phyloP scores from a whole-genome alignment of 2,329 filamentous ascomycete genomes.

The Fusarium sp. region DNA sequence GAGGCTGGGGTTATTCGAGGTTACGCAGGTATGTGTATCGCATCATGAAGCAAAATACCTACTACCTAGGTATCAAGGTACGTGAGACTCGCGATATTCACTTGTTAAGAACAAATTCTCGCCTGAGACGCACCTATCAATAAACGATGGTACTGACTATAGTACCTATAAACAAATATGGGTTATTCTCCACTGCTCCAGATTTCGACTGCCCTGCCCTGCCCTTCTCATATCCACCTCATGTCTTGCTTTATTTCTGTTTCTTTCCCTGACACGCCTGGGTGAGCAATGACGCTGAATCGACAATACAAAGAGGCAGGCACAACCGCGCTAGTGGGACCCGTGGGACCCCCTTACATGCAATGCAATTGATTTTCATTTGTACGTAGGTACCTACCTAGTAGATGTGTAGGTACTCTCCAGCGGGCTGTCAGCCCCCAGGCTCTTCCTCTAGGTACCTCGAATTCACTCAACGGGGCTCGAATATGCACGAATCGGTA shows the following conservation, averaged over 20 bases:
- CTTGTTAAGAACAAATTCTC: slow-evolving; percentile 16
- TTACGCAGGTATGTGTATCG: slow-evolving; percentile 13
- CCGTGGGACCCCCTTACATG: slow-evolving; percentile 37
- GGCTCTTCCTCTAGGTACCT: slow-evolving; percentile 11
- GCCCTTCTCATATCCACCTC: not conserved
- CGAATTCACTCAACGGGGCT: slow-evolving; percentile 30
- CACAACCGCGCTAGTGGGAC: slow-evolving; percentile 15
- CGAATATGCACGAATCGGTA: slow-evolving; percentile 43
- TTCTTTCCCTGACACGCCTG: slow-evolving; percentile 5
- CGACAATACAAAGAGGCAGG: not conserved
- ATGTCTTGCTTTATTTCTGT: not conserved
- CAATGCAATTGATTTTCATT: slow-evolving; percentile 13
- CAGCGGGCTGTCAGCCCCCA: slow-evolving; percentile 20
- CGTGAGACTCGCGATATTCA: slow-evolving; percentile 26
- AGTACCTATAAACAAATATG: not conserved
- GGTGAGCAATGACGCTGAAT: slow-evolving; percentile 13
- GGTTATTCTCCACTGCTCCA: not conserved
- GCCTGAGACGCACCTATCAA: slow-evolving; percentile 13
- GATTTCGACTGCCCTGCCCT: not conserved
- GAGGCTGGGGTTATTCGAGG: slow-evolving; percentile 19
- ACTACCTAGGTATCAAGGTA: not conserved
- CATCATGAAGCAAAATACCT: not conserved
- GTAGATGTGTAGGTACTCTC: not conserved
- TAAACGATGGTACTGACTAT: not conserved
- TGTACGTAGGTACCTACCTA: not conserved